Percentiles rank a stretch among this genome's conserved stretches.
Evolutionary conservation across 331 rosid species (phyloP).

Genomic region (Prunus yedoensis): DNA sequence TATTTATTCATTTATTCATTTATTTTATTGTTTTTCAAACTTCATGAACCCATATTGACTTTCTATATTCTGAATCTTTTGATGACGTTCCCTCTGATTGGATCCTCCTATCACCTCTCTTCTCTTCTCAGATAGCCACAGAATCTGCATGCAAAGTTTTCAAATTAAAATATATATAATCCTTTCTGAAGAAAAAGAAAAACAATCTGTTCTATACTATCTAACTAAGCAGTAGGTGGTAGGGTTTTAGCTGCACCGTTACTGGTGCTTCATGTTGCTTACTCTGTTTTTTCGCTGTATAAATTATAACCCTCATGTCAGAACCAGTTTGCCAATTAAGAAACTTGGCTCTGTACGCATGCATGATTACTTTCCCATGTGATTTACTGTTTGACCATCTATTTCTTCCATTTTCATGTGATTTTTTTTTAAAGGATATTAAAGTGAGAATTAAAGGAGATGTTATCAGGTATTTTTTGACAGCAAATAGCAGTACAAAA

Average conservation of each 20-base stretch:
- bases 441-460: no score
- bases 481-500: no score
- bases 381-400: neutral
- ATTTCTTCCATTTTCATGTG: neutral
- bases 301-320: neutral
- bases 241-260: neutral
- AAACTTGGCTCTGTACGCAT: neutral
- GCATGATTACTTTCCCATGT: neutral
- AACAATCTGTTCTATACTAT: no score
- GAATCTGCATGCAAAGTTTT: conserved; percentile 56
- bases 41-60: conserved; percentile 59
- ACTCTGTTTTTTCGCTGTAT: neutral
- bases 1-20: no score
- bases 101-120: conserved; percentile 54
- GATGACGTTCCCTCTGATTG: conserved; percentile 57
- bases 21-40: conserved; percentile 24
- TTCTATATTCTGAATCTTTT: conserved; percentile 34
- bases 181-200: neutral
- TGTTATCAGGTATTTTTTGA: no score
- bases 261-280: neutral
- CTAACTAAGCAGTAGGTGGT: neutral
- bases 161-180: neutral
- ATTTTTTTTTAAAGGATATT: neutral
- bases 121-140: conserved; percentile 23
- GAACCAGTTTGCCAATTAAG: neutral